phyloP scores from a whole-genome alignment of 2,329 filamentous ascomycete genomes.

The Aspergillus pseudoviridinutans region DNA sequence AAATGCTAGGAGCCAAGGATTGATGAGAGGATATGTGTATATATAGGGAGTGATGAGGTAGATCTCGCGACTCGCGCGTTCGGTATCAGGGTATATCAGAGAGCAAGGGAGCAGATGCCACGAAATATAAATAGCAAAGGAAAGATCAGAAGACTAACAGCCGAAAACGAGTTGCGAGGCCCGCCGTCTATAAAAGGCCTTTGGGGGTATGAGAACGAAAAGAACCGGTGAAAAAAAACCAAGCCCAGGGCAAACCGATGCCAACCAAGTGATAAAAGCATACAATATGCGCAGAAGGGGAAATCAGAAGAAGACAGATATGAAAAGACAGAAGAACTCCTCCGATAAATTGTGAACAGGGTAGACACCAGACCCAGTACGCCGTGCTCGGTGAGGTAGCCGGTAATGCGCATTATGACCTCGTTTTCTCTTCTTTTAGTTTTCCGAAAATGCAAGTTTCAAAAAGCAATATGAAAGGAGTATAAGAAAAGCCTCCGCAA shows the following conservation, averaged over 20 bases:
- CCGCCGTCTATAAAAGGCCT: constrained; percentile 35
- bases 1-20: constrained; percentile 18
- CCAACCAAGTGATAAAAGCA: constrained; percentile 18
- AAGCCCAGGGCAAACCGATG: constrained; percentile 18
- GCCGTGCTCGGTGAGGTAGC: constrained; percentile 27
- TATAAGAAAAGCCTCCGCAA: constrained; percentile 7
- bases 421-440: constrained; percentile 17
- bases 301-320: not conserved
- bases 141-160: constrained; percentile 19
- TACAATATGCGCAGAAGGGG: constrained; percentile 11
- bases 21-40: constrained; percentile 17
- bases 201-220: constrained; percentile 37
- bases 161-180: constrained; percentile 30
- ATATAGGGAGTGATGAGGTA: constrained; percentile 21
- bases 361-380: constrained; percentile 27
- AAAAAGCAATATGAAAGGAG: constrained; percentile 5
- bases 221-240: constrained; percentile 20
- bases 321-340: constrained; percentile 8
- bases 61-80: constrained; percentile 30
- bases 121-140: constrained; percentile 6
- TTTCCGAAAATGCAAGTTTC: not conserved
- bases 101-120: constrained; percentile 12
- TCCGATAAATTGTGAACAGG: constrained; percentile 13
- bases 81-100: constrained; percentile 24
- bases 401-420: constrained; percentile 21